Evolutionary conservation across 352 stramenopile species (phyloP).

Genomic region (Thalassiosira tumida): DNA sequence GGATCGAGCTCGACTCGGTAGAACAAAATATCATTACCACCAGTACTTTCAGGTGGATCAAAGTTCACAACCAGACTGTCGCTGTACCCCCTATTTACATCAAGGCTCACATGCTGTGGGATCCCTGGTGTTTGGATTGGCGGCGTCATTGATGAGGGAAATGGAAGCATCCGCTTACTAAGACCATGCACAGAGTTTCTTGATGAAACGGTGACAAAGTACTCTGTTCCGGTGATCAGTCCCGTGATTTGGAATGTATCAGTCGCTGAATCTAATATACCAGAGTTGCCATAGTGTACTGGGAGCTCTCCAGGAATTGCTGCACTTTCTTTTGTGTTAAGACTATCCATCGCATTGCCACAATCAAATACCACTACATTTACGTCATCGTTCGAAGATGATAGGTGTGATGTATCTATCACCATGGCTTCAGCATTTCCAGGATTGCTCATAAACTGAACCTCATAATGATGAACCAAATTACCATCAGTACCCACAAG

Average conservation of each 20-base stretch:
- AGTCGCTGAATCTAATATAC: slow-evolving; percentile 65
- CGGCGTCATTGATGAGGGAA: slow-evolving; percentile 78
- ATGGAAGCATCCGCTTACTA: slow-evolving; percentile 87
- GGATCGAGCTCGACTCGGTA: slow-evolving; percentile 90
- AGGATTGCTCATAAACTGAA: slow-evolving; percentile 93
- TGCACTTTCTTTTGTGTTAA: slow-evolving; percentile 78
- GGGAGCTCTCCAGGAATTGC: slow-evolving; percentile 83
- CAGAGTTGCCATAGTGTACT: slow-evolving; percentile 79
- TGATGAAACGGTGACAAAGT: slow-evolving; percentile 90
- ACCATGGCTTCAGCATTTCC: slow-evolving; percentile 92
- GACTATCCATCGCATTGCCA: slow-evolving; percentile 79
- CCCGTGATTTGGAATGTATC: slow-evolving; percentile 82
- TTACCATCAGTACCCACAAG: slow-evolving; percentile 90
- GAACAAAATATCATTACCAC: slow-evolving; percentile 86
- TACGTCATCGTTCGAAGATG: slow-evolving; percentile 69
- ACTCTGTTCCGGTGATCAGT: slow-evolving; percentile 87
- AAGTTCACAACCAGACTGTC: slow-evolving; percentile 92
- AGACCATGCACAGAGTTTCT: slow-evolving; percentile 89
- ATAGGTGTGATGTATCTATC: slow-evolving; percentile 77
- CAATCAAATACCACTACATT: slow-evolving; percentile 81
- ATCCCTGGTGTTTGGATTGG: slow-evolving; percentile 92
- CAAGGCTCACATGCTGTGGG: slow-evolving; percentile 90
- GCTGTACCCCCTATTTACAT: slow-evolving; percentile 92
- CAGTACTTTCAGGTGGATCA: slow-evolving; percentile 85
- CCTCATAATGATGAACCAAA: slow-evolving; percentile 91